Evolutionary conservation across 1,284 basidiomycete species (phyloP).

Genomic region (Sporisorium exsertum): DNA sequence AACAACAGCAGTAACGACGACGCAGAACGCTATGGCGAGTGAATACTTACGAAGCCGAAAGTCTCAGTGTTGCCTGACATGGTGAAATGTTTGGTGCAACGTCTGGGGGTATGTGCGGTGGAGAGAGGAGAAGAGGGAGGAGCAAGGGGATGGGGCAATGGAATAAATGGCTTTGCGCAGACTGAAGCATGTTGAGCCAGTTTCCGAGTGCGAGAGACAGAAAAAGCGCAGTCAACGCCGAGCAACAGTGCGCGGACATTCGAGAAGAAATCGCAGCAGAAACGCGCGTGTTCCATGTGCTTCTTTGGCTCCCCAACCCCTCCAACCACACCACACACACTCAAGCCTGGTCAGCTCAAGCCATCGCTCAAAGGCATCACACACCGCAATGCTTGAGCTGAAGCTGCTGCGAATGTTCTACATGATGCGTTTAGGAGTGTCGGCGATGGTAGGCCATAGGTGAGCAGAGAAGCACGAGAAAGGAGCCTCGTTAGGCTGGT

Average conservation of each 20-base stretch:
- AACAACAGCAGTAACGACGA: too few species aligned
- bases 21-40: background rate
- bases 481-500: background rate
- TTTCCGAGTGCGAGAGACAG: conserved; percentile 10
- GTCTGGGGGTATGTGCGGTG: conserved; percentile 29
- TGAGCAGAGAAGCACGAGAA: background rate
- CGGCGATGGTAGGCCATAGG: background rate
- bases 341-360: too few species aligned
- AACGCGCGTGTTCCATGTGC: conserved; percentile 23
- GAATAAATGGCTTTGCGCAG: conserved; percentile 49
- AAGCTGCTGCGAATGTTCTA: too few species aligned
- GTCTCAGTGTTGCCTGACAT: conserved; percentile 67
- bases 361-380: too few species aligned
- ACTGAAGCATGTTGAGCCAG: conserved; percentile 18
- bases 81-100: conserved; percentile 37
- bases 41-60: conserved; percentile 64
- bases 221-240: background rate
- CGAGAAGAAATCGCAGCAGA: conserved; percentile 9
- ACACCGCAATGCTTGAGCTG: too few species aligned
- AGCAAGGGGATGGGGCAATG: background rate
- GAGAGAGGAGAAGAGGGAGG: background rate
- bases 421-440: too few species aligned
- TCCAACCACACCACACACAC: too few species aligned
- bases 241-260: conserved; percentile 6
- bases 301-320: too few species aligned